Percentiles rank a stretch among this genome's conserved stretches.
phyloP scores from a whole-genome alignment of 2,329 filamentous ascomycete species.

The Aspergillus clavatus region DNA sequence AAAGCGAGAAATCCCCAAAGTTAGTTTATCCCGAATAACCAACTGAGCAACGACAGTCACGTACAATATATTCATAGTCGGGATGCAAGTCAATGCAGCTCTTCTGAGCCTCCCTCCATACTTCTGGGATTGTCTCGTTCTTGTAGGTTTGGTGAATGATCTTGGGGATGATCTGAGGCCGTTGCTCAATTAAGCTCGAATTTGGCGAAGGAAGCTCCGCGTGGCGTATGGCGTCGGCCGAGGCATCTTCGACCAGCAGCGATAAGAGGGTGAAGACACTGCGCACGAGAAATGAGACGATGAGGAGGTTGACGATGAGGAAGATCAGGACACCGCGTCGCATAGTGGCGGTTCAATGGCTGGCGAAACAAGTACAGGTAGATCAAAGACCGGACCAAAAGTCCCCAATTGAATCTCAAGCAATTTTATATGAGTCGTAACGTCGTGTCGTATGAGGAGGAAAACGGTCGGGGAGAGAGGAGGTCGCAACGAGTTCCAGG shows the following conservation, averaged over 20 bases:
- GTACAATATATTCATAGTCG: slow-evolving; percentile 68
- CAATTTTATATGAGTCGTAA: slow-evolving; percentile 5
- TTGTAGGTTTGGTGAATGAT: slow-evolving; percentile 75
- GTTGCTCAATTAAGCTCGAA: slow-evolving; percentile 53
- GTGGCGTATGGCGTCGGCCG: slow-evolving; percentile 61
- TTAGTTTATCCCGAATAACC: slow-evolving; percentile 15
- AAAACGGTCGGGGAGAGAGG: background rate
- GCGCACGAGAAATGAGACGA: slow-evolving; percentile 61
- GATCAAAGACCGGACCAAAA: background rate
- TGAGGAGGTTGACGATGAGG: slow-evolving; percentile 58
- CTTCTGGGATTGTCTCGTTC: slow-evolving; percentile 62
- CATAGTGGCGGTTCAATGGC: slow-evolving; percentile 44
- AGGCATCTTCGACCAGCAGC: slow-evolving; percentile 63
- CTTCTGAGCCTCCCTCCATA: slow-evolving; percentile 62
- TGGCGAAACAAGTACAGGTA: background rate
- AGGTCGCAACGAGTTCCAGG: background rate
- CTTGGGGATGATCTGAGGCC: slow-evolving; percentile 63
- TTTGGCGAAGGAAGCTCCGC: slow-evolving; percentile 63
- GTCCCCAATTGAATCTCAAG: slow-evolving; percentile 3
- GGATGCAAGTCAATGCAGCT: slow-evolving; percentile 64
- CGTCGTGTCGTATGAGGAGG: slow-evolving; percentile 5
- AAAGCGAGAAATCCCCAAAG: slow-evolving; percentile 2
- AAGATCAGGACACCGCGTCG: slow-evolving; percentile 58
- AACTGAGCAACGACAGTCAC: slow-evolving; percentile 14
- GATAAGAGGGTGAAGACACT: slow-evolving; percentile 67